phyloP scores from a whole-genome alignment of 179 eudicot genomes.

The Beta corolliflora region DNA sequence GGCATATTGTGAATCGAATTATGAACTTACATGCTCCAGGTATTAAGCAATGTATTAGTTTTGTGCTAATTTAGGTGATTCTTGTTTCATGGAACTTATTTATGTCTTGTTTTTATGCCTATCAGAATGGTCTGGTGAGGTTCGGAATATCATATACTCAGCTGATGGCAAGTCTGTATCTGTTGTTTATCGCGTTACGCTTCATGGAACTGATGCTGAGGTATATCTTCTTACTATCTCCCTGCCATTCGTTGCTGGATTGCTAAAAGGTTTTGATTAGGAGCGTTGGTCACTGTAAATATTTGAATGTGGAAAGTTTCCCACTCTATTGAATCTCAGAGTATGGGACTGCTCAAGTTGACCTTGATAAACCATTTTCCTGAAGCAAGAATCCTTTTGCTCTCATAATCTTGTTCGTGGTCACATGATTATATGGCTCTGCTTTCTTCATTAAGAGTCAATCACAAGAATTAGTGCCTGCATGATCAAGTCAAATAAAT shows the following conservation, averaged over 20 bases:
- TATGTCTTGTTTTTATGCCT: conserved; percentile 5
- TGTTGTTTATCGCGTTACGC: conserved; percentile 87
- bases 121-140: conserved; percentile 96
- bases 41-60: conserved; percentile 24
- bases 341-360: not conserved
- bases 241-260: not conserved
- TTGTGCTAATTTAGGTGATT: not conserved
- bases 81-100: not conserved
- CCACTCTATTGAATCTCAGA: not conserved
- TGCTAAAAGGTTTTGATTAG: not conserved
- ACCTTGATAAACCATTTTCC: not conserved
- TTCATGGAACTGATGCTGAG: conserved; percentile 98
- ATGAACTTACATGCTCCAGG: conserved; percentile 96
- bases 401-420: not conserved
- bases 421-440: not conserved
- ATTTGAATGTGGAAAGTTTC: not conserved
- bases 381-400: not conserved
- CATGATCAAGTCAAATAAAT: not conserved
- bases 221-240: conserved; percentile 34
- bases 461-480: not conserved
- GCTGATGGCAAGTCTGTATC: conserved; percentile 84
- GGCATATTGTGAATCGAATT: conserved; percentile 91
- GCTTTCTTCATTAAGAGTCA: not conserved
- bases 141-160: conserved; percentile 70
- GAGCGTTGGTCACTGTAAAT: not conserved